These are phyloP conservation scores for Durusdinium trenchii DNA, from an alignment of 73 alveolate species.

Conservation along the genomic window DNA sequence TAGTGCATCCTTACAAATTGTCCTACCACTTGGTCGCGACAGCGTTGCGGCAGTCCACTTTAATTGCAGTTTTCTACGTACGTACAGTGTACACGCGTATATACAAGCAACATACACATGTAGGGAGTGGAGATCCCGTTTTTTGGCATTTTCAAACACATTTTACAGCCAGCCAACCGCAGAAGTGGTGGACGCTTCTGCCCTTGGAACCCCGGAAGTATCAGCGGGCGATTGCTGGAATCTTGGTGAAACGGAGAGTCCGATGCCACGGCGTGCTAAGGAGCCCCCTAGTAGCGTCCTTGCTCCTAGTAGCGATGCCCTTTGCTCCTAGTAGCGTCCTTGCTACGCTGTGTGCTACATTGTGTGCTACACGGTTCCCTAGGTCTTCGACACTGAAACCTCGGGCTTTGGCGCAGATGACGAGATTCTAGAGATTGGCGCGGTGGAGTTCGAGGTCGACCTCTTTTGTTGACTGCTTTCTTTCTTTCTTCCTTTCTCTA, in stretches of 20 bases:
- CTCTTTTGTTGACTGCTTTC: too few relatives aligned
- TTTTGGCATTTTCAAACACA: background rate
- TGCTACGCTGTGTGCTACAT: too few relatives aligned
- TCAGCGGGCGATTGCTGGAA: conserved; percentile 31
- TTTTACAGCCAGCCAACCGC: background rate
- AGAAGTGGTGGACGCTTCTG: conserved; percentile 80
- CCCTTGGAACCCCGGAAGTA: conserved; percentile 66
- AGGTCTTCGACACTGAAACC: conserved; percentile 54
- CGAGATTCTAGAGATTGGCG: conserved; percentile 77
- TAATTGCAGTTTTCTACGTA: background rate
- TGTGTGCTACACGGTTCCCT: background rate
- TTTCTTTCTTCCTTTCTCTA: too few relatives aligned
- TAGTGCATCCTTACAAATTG: too few relatives aligned
- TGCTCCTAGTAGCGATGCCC: background rate
- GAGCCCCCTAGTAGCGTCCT: background rate
- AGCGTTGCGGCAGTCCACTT: background rate
- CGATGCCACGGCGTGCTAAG: background rate
- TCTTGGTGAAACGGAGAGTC: background rate
- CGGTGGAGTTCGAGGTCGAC: conserved; percentile 79
- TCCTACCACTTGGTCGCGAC: background rate
- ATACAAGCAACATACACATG: too few relatives aligned
- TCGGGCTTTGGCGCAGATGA: conserved; percentile 71
- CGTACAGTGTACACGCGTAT: too few relatives aligned
- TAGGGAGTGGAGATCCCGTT: too few relatives aligned
- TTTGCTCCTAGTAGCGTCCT: background rate